Base-by-base conservation (phyloP, 805 yeast genomes). In the Scheffersomyces stipitis region DNA sequence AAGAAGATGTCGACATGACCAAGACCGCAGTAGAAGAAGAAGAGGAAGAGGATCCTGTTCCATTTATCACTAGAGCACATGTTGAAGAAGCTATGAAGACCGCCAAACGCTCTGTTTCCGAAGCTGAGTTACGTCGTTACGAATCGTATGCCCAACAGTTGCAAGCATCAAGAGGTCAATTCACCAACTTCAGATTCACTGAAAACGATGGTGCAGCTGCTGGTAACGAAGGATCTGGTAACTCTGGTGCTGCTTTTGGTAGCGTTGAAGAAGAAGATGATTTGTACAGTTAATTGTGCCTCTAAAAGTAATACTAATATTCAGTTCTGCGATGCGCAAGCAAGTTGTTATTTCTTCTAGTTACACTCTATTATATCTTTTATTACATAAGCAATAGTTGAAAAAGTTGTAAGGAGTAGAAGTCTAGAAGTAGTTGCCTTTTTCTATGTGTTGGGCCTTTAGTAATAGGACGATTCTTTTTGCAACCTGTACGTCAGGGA, bases 21-120 rank as follows among this genome's bases (percentile, higher is more conserved):
- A 81, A 66, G 40, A 73, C 60, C 36, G 36, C 17, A 18, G 34
- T 31, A 12, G 55, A 51, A 33, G 83, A 75, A 40, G 87, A 76
- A 43, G 87, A 79, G 64, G 86, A 80, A 54, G 89, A 81, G 58
- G 99, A 93, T 62, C 88, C 96, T 20, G 99, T 93, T 51, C 99
- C 99, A 56, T 93, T 66, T 64, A 91, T 93, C 56, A 86, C 96
- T 20, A 86, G 84, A 60, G 83, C 83, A 35, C 99, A 93, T 64
- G 89, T 93, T 55, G 96, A 93, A 68, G 98, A 93, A 74, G 99
- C 99, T 31, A 93, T 93, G 99, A 90, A 91, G 81, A 89, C 98
- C 1, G 99, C 99, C 36, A 85, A 89, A 68, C 86, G 98, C 56
- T 90, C 97, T 38, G 99, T 93, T 33, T 83, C 95, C 28, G 98